These are phyloP conservation scores for Hypoxylon sp. DNA, from an alignment of 2,329 filamentous ascomycete species.

Conservation along the genomic window DNA sequence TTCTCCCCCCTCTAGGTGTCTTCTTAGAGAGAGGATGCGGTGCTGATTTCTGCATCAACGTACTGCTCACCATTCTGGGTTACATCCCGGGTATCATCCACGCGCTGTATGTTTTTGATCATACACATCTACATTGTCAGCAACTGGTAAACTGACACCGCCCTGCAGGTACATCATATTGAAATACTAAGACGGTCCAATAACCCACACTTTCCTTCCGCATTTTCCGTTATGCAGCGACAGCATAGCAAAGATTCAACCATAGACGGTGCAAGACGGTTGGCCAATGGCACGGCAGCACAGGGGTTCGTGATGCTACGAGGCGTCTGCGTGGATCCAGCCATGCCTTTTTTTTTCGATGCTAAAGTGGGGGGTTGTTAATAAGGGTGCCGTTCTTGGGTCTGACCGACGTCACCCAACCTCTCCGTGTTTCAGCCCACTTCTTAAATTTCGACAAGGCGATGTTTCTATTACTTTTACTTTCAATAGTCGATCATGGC, in stretches of 20 bases:
- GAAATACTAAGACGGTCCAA: slow-evolving; percentile 71
- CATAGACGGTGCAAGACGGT: slow-evolving; percentile 32
- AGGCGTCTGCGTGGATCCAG: slow-evolving; percentile 41
- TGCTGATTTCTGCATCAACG: slow-evolving; percentile 84
- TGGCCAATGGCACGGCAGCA: slow-evolving; percentile 37
- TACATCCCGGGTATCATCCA: slow-evolving; percentile 83
- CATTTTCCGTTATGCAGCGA: slow-evolving; percentile 34
- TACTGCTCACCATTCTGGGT: slow-evolving; percentile 79
- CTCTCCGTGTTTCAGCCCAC: slow-evolving; percentile 18
- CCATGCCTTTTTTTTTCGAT: slow-evolving; percentile 19
- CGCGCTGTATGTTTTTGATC: slow-evolving; percentile 73
- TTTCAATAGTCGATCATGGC: slow-evolving; percentile 16
- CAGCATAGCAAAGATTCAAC: slow-evolving; percentile 34
- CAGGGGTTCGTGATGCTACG: slow-evolving; percentile 33
- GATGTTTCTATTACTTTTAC: slow-evolving; percentile 17
- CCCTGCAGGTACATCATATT: slow-evolving; percentile 78
- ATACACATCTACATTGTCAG: slow-evolving; percentile 15
- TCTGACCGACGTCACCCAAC: slow-evolving; percentile 42
- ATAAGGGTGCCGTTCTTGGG: slow-evolving; percentile 19
- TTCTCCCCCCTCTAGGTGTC: slow-evolving; percentile 84
- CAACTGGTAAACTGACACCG: slow-evolving; percentile 19
- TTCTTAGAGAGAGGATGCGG: slow-evolving; percentile 86
- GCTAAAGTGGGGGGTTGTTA: slow-evolving; percentile 14
- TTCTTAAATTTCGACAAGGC: slow-evolving; percentile 27
- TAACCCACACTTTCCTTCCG: slow-evolving; percentile 22